Evolutionary conservation across 2,329 filamentous ascomycete species (phyloP).

Genomic region (Xylaria sp.): DNA sequence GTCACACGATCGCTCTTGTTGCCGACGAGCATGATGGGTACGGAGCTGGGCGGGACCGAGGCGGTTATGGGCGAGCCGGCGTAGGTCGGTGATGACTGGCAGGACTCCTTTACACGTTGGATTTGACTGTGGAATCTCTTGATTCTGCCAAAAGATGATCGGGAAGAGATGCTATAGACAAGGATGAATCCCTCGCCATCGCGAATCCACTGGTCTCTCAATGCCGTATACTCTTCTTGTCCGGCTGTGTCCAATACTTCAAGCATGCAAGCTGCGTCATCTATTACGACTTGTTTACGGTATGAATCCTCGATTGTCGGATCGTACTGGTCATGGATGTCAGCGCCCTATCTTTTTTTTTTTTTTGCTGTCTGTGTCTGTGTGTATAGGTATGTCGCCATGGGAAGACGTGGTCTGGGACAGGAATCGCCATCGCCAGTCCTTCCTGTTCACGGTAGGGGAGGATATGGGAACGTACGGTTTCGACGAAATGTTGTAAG

Average conservation of each 20-base stretch:
- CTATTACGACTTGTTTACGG: slow-evolving; percentile 86
- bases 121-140: slow-evolving; percentile 96
- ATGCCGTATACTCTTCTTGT: slow-evolving; percentile 95
- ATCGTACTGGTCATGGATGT: slow-evolving; percentile 57
- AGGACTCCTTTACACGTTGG: slow-evolving; percentile 91
- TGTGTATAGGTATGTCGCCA: background rate
- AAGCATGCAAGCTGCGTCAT: slow-evolving; percentile 92
- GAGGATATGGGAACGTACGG: slow-evolving; percentile 45
- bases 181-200: slow-evolving; percentile 96
- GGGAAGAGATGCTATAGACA: slow-evolving; percentile 97
- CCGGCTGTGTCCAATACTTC: slow-evolving; percentile 96
- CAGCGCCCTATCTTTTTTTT: slow-evolving; percentile 10
- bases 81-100: slow-evolving; percentile 69
- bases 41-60: slow-evolving; percentile 57
- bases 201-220: slow-evolving; percentile 96
- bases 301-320: slow-evolving; percentile 86
- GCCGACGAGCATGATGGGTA: slow-evolving; percentile 95
- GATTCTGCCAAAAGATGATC: slow-evolving; percentile 91
- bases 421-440: background rate
- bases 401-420: background rate
- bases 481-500: slow-evolving; percentile 97
- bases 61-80: slow-evolving; percentile 66
- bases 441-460: background rate
- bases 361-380: background rate
- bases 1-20: slow-evolving; percentile 98